A percentile compares a stretch with the other conserved stretches of the same genome.
These are phyloP conservation scores for Cercophora sp. DNA, from an alignment of 495 filamentous ascomycete species.

Conservation along the genomic window DNA sequence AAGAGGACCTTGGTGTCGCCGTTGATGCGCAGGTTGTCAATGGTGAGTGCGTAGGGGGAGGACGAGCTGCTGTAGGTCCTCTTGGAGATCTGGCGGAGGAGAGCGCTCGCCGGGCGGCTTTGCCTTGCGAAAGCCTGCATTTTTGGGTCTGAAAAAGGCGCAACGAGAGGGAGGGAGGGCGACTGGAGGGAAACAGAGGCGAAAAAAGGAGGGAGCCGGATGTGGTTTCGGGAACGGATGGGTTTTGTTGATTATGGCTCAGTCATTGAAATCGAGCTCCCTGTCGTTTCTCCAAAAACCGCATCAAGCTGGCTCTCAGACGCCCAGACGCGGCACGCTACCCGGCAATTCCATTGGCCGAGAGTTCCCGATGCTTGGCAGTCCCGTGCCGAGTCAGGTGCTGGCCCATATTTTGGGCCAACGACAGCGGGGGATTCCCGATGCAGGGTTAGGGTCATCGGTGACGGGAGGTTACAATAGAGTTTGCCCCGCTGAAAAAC, in stretches of 20 bases:
- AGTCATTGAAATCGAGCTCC: not conserved
- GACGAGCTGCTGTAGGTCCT: conserved; percentile 66
- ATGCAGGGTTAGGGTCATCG: not conserved
- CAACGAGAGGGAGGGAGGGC: not conserved
- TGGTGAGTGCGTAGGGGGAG: conserved; percentile 73
- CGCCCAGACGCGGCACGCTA: not conserved
- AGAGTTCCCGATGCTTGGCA: not conserved
- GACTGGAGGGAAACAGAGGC: not conserved
- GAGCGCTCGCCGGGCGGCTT: conserved; percentile 40
- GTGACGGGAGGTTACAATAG: not conserved
- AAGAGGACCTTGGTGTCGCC: conserved; percentile 87
- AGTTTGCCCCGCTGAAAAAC: too few relatives aligned
- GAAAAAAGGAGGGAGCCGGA: not conserved
- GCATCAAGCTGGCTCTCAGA: not conserved
- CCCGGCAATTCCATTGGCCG: conserved; percentile 4
- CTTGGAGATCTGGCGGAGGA: conserved; percentile 47
- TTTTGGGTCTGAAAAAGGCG: conserved; percentile 9
- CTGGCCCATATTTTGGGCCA: not conserved
- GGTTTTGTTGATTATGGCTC: not conserved
- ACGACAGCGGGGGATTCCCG: not conserved
- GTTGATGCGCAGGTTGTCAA: conserved; percentile 89
- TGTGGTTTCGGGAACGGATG: not conserved
- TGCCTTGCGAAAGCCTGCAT: conserved; percentile 50
- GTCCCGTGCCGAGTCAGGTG: not conserved
- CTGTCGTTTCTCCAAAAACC: not conserved